A percentile compares a stretch with the other conserved stretches of the same genome.
phyloP scores from a whole-genome alignment of 2,329 filamentous ascomycete species.

The Nemania sp. region DNA sequence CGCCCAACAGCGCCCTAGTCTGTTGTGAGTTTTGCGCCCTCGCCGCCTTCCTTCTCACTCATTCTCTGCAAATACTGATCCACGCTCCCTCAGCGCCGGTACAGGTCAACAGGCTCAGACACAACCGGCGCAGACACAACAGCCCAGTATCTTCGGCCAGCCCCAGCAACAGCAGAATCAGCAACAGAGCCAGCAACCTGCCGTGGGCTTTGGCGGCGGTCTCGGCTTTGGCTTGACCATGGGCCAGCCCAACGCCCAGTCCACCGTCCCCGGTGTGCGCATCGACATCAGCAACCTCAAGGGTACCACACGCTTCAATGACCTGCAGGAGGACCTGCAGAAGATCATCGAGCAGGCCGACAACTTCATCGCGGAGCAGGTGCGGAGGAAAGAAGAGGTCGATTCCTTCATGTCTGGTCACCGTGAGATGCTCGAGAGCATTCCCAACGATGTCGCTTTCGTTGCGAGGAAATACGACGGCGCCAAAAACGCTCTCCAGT shows the following conservation, averaged over 20 bases:
- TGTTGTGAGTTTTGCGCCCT: conserved; percentile 39
- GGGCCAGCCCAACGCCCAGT: conserved; percentile 56
- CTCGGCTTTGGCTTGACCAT: conserved; percentile 47
- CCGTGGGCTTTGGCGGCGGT: conserved; percentile 33
- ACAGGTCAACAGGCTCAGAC: conserved; percentile 24
- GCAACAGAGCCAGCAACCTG: conserved; percentile 25
- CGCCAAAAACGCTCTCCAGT: conserved; percentile 46
- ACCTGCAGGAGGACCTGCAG: conserved; percentile 82
- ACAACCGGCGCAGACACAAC: conserved; percentile 31
- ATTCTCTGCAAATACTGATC: conserved; percentile 5
- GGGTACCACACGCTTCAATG: conserved; percentile 88
- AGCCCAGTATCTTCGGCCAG: conserved; percentile 29
- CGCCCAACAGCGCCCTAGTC: conserved; percentile 34
- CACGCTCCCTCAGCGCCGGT: conserved; percentile 24
- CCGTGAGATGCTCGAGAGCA: conserved; percentile 56
- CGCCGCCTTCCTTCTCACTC: background rate
- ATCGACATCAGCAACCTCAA: conserved; percentile 80
- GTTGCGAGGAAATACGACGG: conserved; percentile 51
- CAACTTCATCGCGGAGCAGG: conserved; percentile 77
- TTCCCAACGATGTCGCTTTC: conserved; percentile 51
- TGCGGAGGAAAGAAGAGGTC: conserved; percentile 76
- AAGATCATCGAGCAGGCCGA: conserved; percentile 79
- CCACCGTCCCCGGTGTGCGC: conserved; percentile 70
- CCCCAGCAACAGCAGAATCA: conserved; percentile 32
- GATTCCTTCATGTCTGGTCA: conserved; percentile 68